These are phyloP conservation scores for Orbilia javanica DNA, from an alignment of 2,329 filamentous ascomycete species.

Conservation along the genomic window DNA sequence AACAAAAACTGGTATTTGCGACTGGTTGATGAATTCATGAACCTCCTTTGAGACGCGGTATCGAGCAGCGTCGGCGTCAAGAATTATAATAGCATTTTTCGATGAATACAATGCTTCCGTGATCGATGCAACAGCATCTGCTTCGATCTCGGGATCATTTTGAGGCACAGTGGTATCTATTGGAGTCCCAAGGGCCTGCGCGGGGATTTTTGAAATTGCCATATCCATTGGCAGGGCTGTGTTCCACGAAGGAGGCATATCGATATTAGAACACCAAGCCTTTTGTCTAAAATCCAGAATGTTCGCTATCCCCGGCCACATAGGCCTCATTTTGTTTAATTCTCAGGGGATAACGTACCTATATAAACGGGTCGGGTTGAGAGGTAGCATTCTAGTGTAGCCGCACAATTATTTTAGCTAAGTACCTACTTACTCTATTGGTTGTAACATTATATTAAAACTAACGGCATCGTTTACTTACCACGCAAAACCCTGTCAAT, in stretches of 20 bases:
- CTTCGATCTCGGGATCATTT: constrained; percentile 79
- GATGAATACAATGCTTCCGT: constrained; percentile 77
- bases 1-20: constrained; percentile 83
- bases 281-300: no score
- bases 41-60: constrained; percentile 80
- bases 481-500: constrained; percentile 82
- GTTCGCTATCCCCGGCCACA: no score
- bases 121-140: constrained; percentile 84
- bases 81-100: constrained; percentile 80
- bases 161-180: constrained; percentile 75
- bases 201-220: constrained; percentile 80
- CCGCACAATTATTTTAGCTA: no score
- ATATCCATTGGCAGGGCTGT: constrained; percentile 82
- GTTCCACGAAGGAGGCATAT: background rate
- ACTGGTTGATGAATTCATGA: constrained; percentile 78
- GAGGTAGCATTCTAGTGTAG: constrained; percentile 70
- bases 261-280: no score
- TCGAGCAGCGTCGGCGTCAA: constrained; percentile 85
- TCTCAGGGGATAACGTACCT: constrained; percentile 26
- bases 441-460: background rate
- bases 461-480: no score
- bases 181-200: constrained; percentile 76
- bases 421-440: no score
- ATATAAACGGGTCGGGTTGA: constrained; percentile 85
- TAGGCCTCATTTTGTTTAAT: background rate